Base-by-base conservation (phyloP, 176 grass and related monocot species). In the Hsuehochloa calcarea region DNA sequence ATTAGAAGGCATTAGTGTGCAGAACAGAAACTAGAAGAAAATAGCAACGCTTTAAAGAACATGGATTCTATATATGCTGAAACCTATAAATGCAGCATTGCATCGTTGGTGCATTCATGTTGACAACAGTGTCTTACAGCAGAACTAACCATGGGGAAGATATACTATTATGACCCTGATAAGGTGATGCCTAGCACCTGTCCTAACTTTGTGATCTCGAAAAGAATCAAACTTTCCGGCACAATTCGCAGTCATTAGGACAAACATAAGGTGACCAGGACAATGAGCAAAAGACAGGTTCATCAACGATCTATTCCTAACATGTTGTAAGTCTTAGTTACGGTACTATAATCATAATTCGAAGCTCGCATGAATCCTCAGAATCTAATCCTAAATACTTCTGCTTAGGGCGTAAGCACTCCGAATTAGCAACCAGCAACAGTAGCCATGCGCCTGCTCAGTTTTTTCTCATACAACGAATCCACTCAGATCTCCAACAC, bases 401-500 rank as follows among this genome's bases (percentile, higher is more conserved):
- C 1, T 61, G 51, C 54, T 40, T 41, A 79, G 79, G 73, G 80
- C 26, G 69, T 3, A 68, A 79, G 60, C 2, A 49, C 7, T 19
- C 35, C 2, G 0, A 50, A 38, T n/a, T 79, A 80, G 17, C 46
- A 68, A 83, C 11, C 59, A 80, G 60, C 68, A 58, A 40, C 4
- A 74, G 77, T 11, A 74, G 15, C 39, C 25, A 66, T 8, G 74
- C 49, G 15, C 58, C 37, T 52, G 25, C 10, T 34, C 38, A 56
- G 84, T 82, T 72, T 68, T 58, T n/a, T 1, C 59, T 4, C 59
- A 6, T 11, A 50, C 10, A 65, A 6, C 9, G 10, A 85, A 73
- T 26, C 40, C 52, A 55, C 22, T 55, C 85, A 75, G 85, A 91
- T 91, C 89, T 64, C 54, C 23, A 71, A 23, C 55, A 61, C 72